Conservation (phyloP, 208 protist genomes). For the Acanthamoeba sp. region DNA sequence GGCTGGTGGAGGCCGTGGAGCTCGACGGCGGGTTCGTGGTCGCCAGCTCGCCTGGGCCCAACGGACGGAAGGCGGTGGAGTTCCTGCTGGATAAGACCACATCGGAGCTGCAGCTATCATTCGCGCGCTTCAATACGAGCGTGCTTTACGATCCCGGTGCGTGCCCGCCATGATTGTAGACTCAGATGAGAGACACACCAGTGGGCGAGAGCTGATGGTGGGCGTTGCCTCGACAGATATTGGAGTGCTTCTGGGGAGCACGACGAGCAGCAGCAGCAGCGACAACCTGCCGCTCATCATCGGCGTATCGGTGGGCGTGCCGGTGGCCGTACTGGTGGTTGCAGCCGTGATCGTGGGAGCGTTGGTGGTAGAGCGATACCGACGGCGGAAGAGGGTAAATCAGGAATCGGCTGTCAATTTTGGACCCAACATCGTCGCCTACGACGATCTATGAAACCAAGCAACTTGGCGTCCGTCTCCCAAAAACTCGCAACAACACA, state of each 20-base stretch:
- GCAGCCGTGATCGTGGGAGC: neutral
- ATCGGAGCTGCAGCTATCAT: neutral
- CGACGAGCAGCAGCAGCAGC: neutral
- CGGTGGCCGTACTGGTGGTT: neutral
- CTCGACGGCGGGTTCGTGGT: neutral
- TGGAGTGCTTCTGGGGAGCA: neutral
- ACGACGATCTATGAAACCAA: no score
- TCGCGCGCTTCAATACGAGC: neutral
- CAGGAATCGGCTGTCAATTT: no score
- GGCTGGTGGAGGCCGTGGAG: neutral
- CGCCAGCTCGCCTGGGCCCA: neutral
- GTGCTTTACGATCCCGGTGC: neutral
- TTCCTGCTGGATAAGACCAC: neutral
- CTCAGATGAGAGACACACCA: no score
- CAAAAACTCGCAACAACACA: no score
- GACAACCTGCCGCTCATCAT: slow-evolving; percentile 1
- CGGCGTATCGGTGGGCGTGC: neutral
- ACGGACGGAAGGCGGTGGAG: neutral
- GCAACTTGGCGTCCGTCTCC: no score
- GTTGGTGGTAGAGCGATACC: neutral
- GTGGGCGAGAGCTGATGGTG: neutral
- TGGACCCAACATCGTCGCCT: no score
- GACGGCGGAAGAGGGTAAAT: no score
- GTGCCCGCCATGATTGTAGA: no score
- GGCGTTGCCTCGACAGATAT: no score